These are phyloP conservation scores for Leccinum fibrillosum DNA, from an alignment of 768 basidiomycete genomes.

Conservation along the genomic window DNA sequence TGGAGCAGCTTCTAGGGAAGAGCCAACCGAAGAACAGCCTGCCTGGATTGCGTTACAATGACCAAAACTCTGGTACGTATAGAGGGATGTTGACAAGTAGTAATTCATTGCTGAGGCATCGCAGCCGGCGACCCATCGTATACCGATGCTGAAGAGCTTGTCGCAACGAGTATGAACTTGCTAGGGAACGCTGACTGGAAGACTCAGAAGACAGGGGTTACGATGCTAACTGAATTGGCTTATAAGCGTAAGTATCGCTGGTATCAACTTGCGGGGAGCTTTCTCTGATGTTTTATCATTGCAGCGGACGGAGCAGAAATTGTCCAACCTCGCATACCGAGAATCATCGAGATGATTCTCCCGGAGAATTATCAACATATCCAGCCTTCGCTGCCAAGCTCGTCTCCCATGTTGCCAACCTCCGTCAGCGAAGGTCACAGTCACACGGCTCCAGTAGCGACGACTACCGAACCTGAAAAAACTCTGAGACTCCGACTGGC, in stretches of 20 bases:
- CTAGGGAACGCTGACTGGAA: conserved; percentile 11
- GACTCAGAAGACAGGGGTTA: conserved; percentile 20
- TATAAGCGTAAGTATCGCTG: conserved; percentile 11
- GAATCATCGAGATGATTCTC: background rate
- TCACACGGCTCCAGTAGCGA: background rate
- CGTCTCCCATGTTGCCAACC: background rate
- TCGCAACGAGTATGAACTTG: conserved; percentile 7
- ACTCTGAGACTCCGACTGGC: background rate
- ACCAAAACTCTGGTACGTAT: conserved; percentile 8
- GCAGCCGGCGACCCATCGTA: conserved; percentile 4
- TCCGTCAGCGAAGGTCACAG: background rate
- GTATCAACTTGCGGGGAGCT: too few species aligned
- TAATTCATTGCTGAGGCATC: background rate
- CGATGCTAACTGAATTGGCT: conserved; percentile 20
- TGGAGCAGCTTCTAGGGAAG: conserved; percentile 12
- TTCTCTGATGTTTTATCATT: background rate
- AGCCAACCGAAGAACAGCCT: conserved; percentile 14
- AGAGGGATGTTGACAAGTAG: too few species aligned
- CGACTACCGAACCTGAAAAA: background rate
- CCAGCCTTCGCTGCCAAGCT: background rate
- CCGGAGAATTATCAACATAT: conserved; percentile 2
- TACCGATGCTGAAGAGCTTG: conserved; percentile 10
- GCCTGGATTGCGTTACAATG: conserved; percentile 22
- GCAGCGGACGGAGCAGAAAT: background rate
- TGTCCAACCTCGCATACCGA: background rate